phyloP scores from a whole-genome alignment of 2,329 filamentous ascomycete species.

The Dactylellina drechsleri region DNA sequence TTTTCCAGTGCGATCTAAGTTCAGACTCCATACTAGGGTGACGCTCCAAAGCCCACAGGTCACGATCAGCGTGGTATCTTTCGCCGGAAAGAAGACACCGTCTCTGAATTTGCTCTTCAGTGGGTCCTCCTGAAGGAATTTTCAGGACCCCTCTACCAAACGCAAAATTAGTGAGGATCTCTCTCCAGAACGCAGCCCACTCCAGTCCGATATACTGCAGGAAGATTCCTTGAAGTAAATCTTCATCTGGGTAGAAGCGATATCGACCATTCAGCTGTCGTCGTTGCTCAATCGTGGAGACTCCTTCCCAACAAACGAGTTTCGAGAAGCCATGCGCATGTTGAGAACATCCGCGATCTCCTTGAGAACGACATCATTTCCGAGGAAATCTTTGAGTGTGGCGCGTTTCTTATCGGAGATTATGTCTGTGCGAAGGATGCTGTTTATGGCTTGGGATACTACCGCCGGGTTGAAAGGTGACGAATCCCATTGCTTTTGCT shows the following conservation, averaged over 20 bases:
- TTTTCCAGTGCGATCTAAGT: conserved; percentile 61
- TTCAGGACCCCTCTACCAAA: conserved; percentile 8
- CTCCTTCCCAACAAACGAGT: conserved; percentile 67
- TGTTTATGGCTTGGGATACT: conserved; percentile 65
- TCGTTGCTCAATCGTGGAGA: conserved; percentile 65
- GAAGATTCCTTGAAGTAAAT: conserved; percentile 68
- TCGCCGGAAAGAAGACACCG: conserved; percentile 63
- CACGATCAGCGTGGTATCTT: conserved; percentile 39
- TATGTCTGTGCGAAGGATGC: conserved; percentile 66
- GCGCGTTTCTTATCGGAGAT: conserved; percentile 67
- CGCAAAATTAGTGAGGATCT: conserved; percentile 61
- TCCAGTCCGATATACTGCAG: conserved; percentile 67
- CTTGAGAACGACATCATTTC: conserved; percentile 65
- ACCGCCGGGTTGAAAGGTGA: conserved; percentile 63
- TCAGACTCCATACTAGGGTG: conserved; percentile 63
- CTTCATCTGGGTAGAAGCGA: conserved; percentile 70
- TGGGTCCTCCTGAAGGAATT: conserved; percentile 2
- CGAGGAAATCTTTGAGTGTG: conserved; percentile 66
- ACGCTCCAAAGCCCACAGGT: conserved; percentile 15
- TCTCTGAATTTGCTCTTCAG: conserved; percentile 4
- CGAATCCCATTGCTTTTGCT: conserved; percentile 17
- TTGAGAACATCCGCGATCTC: conserved; percentile 70
- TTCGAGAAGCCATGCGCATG: conserved; percentile 66
- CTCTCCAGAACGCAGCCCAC: conserved; percentile 65
- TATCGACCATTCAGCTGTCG: conserved; percentile 70